Base-by-base conservation (phyloP, 2,329 filamentous ascomycete species). In the Colletotrichum orbiculare region DNA sequence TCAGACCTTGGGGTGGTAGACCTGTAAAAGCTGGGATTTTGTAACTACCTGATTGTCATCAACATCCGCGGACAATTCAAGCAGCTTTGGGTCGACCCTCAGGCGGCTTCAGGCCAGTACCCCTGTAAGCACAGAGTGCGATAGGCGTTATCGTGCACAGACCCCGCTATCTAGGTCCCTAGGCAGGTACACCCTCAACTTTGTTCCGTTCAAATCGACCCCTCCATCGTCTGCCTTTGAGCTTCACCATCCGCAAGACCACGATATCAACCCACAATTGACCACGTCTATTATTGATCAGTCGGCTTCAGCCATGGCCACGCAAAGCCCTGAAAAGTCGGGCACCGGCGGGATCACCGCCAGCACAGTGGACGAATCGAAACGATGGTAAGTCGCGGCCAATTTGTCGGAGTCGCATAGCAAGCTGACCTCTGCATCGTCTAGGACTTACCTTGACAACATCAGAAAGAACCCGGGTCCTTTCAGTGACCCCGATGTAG, bases 391-490 rank as follows among this genome's bases (percentile, higher is more conserved):
- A 7, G 34, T 2, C 3, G 25, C 25, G 25, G 25, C 6, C 13
- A 17, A 9, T 34, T 33, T 41, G 12, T 46, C 17, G 10, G 9
- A 46, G 43, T 17, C 9, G 10, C 12, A 15, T 2, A 33, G n/a
- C 9, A 46, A 38, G 52, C 63, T 66, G 38, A 60, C 37, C 13
- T 13, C 37, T 9, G 35, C 34, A 13, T 64, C 55, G 54, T 64
- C 59, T 68, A 96, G 94, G 94, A 89, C 88, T 77, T 90, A 97
- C 76, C 86, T 98, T 62, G 89, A 98, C 78, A 90, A 86, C 67
- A 89, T 97, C 69, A 86, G 97, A 61, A 89, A 85, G 64, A 90
- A 89, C 38, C 81, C 85, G 4, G 95, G 96, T 2, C 93, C 96
- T 1, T 97, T 92, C 76, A 94, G 91, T 39, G 91, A 94, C 69